phyloP scores from a whole-genome alignment of 768 basidiomycete species.

The Tylopilus vinaceipallidus region DNA sequence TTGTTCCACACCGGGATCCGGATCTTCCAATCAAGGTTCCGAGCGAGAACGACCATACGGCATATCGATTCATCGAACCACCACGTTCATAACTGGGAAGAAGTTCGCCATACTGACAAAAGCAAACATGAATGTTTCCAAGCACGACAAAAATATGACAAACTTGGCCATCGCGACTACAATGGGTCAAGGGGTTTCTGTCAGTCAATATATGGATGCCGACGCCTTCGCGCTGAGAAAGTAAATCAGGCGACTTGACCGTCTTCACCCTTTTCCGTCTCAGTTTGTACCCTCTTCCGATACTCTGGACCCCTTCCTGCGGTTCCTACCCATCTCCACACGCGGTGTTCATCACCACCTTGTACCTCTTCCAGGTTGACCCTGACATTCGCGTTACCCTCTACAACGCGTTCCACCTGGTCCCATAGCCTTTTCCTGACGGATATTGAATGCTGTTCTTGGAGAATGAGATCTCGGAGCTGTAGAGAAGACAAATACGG shows the following conservation, averaged over 20 bases:
- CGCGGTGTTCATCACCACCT: slow-evolving; percentile 84
- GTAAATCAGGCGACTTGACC: slow-evolving; percentile 21
- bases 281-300: slow-evolving; percentile 34
- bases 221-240: slow-evolving; percentile 10
- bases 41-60: slow-evolving; percentile 22
- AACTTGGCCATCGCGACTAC: slow-evolving; percentile 8
- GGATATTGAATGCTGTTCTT: slow-evolving; percentile 73
- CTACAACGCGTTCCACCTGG: slow-evolving; percentile 80
- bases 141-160: slow-evolving; percentile 10
- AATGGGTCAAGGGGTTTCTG: slow-evolving; percentile 27
- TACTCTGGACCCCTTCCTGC: slow-evolving; percentile 32
- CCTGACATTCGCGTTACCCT: slow-evolving; percentile 88
- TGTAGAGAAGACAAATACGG: slow-evolving; percentile 84
- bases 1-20: slow-evolving; percentile 31
- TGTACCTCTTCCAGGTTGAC: slow-evolving; percentile 79
- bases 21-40: slow-evolving; percentile 33
- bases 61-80: slow-evolving; percentile 26
- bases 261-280: slow-evolving; percentile 27
- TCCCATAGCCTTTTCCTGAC: slow-evolving; percentile 72
- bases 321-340: slow-evolving; percentile 90
- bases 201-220: slow-evolving; percentile 12
- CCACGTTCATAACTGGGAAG: slow-evolving; percentile 23
- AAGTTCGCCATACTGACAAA: slow-evolving; percentile 24
- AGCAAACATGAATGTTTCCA: slow-evolving; percentile 18
- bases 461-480: slow-evolving; percentile 82